These are phyloP conservation scores for Sicyos baderoa DNA, from an alignment of 306 rosid species.

Conservation along the genomic window DNA sequence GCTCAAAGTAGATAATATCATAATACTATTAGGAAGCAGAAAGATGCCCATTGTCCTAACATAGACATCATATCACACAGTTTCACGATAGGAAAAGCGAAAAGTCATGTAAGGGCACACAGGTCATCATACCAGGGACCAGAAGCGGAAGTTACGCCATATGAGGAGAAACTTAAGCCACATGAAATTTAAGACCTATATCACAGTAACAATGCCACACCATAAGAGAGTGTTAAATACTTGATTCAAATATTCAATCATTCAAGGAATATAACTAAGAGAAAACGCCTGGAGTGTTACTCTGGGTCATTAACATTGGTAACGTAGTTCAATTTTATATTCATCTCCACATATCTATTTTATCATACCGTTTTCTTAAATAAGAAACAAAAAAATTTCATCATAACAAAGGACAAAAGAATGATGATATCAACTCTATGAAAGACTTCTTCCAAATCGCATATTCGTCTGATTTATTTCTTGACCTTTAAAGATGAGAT, in stretches of 20 bases:
- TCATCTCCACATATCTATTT: neutral
- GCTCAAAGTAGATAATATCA: neutral
- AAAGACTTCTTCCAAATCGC: neutral
- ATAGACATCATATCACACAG: neutral
- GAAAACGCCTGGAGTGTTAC: neutral
- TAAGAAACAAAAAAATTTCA: neutral
- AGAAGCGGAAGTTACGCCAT: slow-evolving; percentile 92
- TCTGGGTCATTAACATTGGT: neutral
- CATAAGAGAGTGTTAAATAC: neutral
- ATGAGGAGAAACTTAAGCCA: slow-evolving; percentile 84
- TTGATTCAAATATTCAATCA: slow-evolving; percentile 9
- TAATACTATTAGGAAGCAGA: neutral
- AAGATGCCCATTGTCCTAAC: neutral
- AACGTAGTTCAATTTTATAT: neutral
- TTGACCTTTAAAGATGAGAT: no score
- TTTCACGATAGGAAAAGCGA: neutral
- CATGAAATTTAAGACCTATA: slow-evolving; percentile 86
- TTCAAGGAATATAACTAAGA: slow-evolving; percentile 7
- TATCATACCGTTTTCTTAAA: neutral
- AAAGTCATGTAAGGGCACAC: neutral
- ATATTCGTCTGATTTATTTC: no score
- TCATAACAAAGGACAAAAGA: neutral
- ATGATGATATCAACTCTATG: neutral
- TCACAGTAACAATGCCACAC: no score
- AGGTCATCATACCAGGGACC: slow-evolving; percentile 68